Evolutionary conservation across 139 green algal species (phyloP), one percentile per base, ranked within the genome.

Genomic region (Chlorella sp.): DNA sequence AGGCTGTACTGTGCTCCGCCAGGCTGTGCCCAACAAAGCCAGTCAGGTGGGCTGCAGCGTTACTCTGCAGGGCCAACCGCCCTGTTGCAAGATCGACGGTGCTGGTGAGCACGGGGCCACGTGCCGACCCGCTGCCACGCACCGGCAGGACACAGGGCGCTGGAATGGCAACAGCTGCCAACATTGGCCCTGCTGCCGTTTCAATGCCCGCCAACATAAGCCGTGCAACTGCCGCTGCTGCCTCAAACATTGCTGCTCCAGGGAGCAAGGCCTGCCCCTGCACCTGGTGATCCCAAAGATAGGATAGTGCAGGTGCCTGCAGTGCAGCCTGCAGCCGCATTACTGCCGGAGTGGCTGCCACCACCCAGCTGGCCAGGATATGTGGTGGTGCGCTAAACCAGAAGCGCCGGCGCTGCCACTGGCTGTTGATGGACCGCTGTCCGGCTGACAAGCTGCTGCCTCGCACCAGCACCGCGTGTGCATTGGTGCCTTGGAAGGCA

Each of bases 221-320:
- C 41, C 60, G 28, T 9, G 4, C 36, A 15, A 18, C 72, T 39
- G 72, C 72, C 17, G 57, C 73, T 21, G 88, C 88, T 84, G 92
- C 87, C 81, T 95, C 93, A 60, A 94, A 82, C 60, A 92, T 92
- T 1, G 83, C 92, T 2, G 91, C 92, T 7, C 64, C 90, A 6
- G 93, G 89, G 39, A 95, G 62, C 21, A 93, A 38, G 21, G 87
- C 36, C 41, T 34, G 81, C 20, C 85, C 87, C 15, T 15, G 36
- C 15, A 93, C 87, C 2, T 74, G 41, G 56, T 95, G 92, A 60
- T 94, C 88, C 87, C 84, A 90, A 51, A 95, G 74, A 72, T 82
- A 93, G 0, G 84, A 23, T 11, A 32, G 13, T 20, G 18, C 28
- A 23, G n/a, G 18, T 3, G 17, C 26, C 13, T 26, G 9, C 20